These are phyloP conservation scores for Boletus patriciae DNA, from an alignment of 768 basidiomycete genomes.

Conservation along the genomic window DNA sequence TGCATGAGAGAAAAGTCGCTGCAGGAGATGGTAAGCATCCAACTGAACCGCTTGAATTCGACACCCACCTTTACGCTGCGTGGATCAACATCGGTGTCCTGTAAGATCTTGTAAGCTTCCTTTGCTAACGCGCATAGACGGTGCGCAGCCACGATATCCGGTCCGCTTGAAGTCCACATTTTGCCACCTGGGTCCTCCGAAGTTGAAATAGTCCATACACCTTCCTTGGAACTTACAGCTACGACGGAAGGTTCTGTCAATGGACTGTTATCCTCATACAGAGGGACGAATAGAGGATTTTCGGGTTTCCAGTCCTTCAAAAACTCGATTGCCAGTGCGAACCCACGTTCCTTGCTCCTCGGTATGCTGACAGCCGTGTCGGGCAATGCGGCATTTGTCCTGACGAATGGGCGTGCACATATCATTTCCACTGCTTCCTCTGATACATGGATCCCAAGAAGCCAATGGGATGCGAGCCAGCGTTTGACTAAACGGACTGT, in stretches of 20 bases:
- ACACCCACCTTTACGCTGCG: constrained; percentile 60
- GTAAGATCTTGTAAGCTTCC: constrained; percentile 67
- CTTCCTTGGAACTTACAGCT: constrained; percentile 36
- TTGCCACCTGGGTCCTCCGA: constrained; percentile 71
- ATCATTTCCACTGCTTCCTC: constrained; percentile 84
- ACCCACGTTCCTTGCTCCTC: constrained; percentile 75
- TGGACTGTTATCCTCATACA: constrained; percentile 46
- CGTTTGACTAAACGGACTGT: constrained; percentile 89
- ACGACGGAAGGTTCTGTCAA: constrained; percentile 14
- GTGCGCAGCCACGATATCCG: constrained; percentile 70
- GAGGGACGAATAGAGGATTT: constrained; percentile 67
- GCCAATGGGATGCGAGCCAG: constrained; percentile 91
- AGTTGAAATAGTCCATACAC: constrained; percentile 79
- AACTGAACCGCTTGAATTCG: background rate
- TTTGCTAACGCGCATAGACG: constrained; percentile 71
- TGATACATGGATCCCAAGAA: constrained; percentile 69
- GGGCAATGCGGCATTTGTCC: constrained; percentile 36
- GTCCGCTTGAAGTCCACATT: constrained; percentile 72
- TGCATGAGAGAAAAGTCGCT: constrained; percentile 88
- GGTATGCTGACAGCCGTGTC: constrained; percentile 52
- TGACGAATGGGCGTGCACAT: constrained; percentile 75
- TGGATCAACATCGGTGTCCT: constrained; percentile 47
- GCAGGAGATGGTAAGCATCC: constrained; percentile 1
- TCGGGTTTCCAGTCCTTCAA: constrained; percentile 86
- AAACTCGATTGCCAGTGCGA: constrained; percentile 69